Evolutionary conservation across 805 yeast genomes (phyloP).

Genomic region (Lachancea cidri): DNA sequence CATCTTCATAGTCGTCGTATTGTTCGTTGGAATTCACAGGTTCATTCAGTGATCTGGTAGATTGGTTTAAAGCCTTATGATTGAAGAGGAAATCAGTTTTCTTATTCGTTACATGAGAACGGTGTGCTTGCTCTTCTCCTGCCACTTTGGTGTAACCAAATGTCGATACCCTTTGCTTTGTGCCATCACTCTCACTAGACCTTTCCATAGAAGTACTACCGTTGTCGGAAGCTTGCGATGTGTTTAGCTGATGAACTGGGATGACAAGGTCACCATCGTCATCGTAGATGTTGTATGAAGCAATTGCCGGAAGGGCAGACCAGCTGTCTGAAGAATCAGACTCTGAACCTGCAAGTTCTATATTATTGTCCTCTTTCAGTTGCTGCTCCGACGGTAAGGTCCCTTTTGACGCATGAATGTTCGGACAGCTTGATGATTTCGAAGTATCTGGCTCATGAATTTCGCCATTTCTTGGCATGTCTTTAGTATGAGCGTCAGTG

Average conservation of each 20-base stretch:
- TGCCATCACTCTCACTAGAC: conserved; percentile 2
- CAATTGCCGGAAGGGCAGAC: conserved; percentile 83
- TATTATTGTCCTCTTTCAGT: too few relatives aligned
- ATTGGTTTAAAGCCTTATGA: conserved; percentile 29
- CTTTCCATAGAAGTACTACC: not conserved
- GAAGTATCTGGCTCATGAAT: not conserved
- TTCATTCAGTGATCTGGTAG: conserved; percentile 13
- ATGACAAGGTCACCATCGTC: conserved; percentile 59
- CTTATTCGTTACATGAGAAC: conserved; percentile 50
- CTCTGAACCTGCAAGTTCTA: conserved; percentile 21
- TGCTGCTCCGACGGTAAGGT: too few relatives aligned
- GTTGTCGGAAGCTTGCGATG: too few relatives aligned
- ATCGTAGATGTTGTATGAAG: conserved; percentile 73
- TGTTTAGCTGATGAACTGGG: conserved; percentile 1
- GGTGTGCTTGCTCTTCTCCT: conserved; percentile 78
- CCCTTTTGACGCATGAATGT: too few relatives aligned
- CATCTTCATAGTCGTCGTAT: conserved; percentile 32
- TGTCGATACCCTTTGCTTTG: conserved; percentile 26
- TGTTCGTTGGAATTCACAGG: conserved; percentile 22
- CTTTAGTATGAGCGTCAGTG: not conserved
- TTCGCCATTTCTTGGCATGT: not conserved
- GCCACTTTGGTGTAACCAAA: conserved; percentile 84
- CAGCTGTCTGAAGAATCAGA: conserved; percentile 50
- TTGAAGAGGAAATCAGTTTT: conserved; percentile 53
- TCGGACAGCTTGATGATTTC: not conserved